These are phyloP conservation scores for Lepidopterella palustris DNA, from an alignment of 495 filamentous ascomycete species.

Conservation along the genomic window DNA sequence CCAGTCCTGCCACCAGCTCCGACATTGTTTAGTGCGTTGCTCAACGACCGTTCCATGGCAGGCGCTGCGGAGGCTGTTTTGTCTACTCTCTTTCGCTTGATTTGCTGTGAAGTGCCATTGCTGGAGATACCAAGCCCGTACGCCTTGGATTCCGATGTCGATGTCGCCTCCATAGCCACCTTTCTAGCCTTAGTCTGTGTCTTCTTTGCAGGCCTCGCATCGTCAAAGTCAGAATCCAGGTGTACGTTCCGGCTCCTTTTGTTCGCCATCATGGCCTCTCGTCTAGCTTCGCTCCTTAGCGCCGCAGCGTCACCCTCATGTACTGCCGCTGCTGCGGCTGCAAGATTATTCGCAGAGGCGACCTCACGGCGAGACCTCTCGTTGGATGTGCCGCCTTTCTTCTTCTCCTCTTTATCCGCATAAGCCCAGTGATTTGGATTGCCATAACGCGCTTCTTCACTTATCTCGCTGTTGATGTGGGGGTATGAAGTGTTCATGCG, in stretches of 20 bases:
- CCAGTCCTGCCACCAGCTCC: conserved; percentile 42
- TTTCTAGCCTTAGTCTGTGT: conserved; percentile 53
- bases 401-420: conserved; percentile 62
- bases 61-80: conserved; percentile 46
- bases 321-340: conserved; percentile 60
- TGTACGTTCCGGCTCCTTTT: conserved; percentile 60
- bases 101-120: conserved; percentile 36
- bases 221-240: conserved; percentile 72
- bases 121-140: conserved; percentile 36
- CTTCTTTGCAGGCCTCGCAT: conserved; percentile 56
- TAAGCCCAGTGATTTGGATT: conserved; percentile 95
- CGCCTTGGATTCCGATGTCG: conserved; percentile 31
- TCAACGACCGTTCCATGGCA: conserved; percentile 63
- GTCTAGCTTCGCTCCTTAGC: conserved; percentile 69
- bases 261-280: conserved; percentile 70
- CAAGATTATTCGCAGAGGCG: conserved; percentile 57
- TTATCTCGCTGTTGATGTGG: conserved; percentile 80
- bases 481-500: conserved; percentile 78
- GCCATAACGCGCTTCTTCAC: conserved; percentile 86
- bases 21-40: conserved; percentile 46
- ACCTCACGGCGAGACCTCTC: conserved; percentile 73
- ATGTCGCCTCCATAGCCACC: conserved; percentile 40
- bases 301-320: conserved; percentile 70
- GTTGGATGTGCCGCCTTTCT: conserved; percentile 51
- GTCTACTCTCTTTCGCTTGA: conserved; percentile 78